Conservation (phyloP, 306 rosid species). For the Cicer yamashitae region DNA sequence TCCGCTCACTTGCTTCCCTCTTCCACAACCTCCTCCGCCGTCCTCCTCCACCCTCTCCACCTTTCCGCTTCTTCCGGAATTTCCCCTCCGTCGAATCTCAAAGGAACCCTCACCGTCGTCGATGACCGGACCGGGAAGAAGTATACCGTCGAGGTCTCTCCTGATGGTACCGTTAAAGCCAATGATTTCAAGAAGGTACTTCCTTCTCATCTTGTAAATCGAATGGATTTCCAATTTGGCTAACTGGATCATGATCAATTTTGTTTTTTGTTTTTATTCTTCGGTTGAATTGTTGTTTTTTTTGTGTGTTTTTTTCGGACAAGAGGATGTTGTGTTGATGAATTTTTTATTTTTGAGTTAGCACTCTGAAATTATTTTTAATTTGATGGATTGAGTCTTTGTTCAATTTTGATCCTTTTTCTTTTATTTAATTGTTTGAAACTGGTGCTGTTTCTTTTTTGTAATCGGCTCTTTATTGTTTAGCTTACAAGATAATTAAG, state of each 20-base stretch:
- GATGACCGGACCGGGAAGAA: slow-evolving; percentile 78
- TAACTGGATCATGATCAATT: slow-evolving; percentile 20
- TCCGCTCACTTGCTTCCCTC: slow-evolving; percentile 64
- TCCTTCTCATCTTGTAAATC: background rate
- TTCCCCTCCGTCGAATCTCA: slow-evolving; percentile 55
- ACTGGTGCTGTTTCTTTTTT: slow-evolving; percentile 1
- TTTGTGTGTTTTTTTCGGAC: background rate
- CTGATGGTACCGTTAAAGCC: slow-evolving; percentile 77
- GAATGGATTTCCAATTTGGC: background rate
- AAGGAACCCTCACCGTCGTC: slow-evolving; percentile 65
- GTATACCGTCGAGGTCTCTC: slow-evolving; percentile 64
- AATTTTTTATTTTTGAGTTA: slow-evolving; percentile 10
- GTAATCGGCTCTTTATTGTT: slow-evolving; percentile 6
- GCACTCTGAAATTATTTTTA: background rate
- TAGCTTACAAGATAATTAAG: background rate
- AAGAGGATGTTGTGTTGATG: background rate
- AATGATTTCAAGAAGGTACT: slow-evolving; percentile 79
- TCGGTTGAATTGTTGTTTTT: background rate
- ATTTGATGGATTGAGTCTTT: slow-evolving; percentile 19
- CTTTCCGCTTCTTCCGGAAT: slow-evolving; percentile 51
- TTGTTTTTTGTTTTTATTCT: slow-evolving; percentile 1
- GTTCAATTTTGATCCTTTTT: slow-evolving; percentile 34
- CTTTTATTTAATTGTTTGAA: slow-evolving; percentile 15
- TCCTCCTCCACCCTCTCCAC: slow-evolving; percentile 39
- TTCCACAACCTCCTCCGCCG: slow-evolving; percentile 38